Evolutionary conservation across 805 yeast genomes (phyloP).

Genomic region (Metschnikowia picachoensis): DNA sequence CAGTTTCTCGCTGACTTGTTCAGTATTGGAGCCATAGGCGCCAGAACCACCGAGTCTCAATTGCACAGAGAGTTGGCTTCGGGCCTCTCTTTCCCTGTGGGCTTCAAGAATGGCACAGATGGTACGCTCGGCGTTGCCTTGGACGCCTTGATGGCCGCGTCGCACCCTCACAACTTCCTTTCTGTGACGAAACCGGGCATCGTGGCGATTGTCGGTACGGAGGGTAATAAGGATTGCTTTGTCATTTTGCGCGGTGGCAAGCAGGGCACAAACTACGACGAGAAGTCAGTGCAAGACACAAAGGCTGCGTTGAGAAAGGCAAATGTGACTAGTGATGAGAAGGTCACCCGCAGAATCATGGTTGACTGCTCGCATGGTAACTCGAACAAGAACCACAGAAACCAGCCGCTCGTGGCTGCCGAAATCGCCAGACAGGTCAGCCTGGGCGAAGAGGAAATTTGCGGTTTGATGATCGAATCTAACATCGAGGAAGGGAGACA

Average conservation of each 20-base stretch:
- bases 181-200: slow-evolving; percentile 97
- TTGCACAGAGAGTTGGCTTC: slow-evolving; percentile 96
- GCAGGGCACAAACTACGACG: slow-evolving; percentile 89
- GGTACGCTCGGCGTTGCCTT: slow-evolving; percentile 90
- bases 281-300: slow-evolving; percentile 68
- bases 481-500: slow-evolving; percentile 91
- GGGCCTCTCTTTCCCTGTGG: slow-evolving; percentile 97
- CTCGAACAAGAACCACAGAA: slow-evolving; percentile 87
- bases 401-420: slow-evolving; percentile 90
- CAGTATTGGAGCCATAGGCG: slow-evolving; percentile 97
- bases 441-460: slow-evolving; percentile 72
- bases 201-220: slow-evolving; percentile 93
- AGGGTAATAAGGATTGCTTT: slow-evolving; percentile 92
- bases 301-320: slow-evolving; percentile 54
- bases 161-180: slow-evolving; percentile 91
- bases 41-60: slow-evolving; percentile 98
- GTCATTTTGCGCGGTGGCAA: slow-evolving; percentile 95
- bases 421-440: slow-evolving; percentile 79
- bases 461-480: slow-evolving; percentile 96
- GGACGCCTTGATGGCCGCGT: slow-evolving; percentile 91
- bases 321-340: slow-evolving; percentile 41
- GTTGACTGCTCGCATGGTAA: slow-evolving; percentile 98
- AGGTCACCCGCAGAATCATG: slow-evolving; percentile 62
- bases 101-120: slow-evolving; percentile 98
- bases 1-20: slow-evolving; percentile 89